Evolutionary conservation across 768 basidiomycete genomes (phyloP), one percentile per base, ranked within the genome.

Genomic region (Suillus variegatus): DNA sequence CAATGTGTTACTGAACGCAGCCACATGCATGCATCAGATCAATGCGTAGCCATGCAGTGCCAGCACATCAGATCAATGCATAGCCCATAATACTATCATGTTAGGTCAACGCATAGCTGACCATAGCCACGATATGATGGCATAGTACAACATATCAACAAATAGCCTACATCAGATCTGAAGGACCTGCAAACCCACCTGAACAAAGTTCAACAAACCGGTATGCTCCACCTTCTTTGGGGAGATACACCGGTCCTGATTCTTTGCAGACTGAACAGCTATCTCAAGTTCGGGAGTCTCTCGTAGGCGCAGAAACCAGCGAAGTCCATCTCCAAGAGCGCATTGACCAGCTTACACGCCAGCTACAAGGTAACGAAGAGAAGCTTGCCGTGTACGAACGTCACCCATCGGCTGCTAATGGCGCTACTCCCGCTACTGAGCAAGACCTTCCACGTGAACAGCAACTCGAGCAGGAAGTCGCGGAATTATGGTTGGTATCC

Each of bases 371-470:
- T 40, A 88, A 88, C 64, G 86, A 88, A 54, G 94, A 95, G 81
- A 95, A 95, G 76, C 84, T 95, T 35, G 82, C 93, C 3, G 91
- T 95, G 3, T 96, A 94, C 70, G 94, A 95, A 72, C 86, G 92
- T 43, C 82, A 91, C 58, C 74, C 82, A 7, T 71, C 77, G 4
- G 71, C 75, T 4, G 55, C 73, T 7, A 66, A 69, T 55, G 77
- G 79, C 25, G 62, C 76, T 13, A 68, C 77, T 63, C 75, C 79
- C 51, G 70, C 68, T 18, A 72, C 74, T 32, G 81, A 85, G 67
- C 78, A 82, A 62, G 82, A 84, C 67, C 65, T 88, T 67, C 83
- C 82, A 67, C 84, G 82, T 12, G 94, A 95, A 73, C 90, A 93
- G 70, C 91, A 93, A 70, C 83, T 95, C 10, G 89, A 94, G 75